These are phyloP conservation scores for Ambrosiella beaveri DNA, from an alignment of 2,329 filamentous ascomycete genomes.

Conservation along the genomic window DNA sequence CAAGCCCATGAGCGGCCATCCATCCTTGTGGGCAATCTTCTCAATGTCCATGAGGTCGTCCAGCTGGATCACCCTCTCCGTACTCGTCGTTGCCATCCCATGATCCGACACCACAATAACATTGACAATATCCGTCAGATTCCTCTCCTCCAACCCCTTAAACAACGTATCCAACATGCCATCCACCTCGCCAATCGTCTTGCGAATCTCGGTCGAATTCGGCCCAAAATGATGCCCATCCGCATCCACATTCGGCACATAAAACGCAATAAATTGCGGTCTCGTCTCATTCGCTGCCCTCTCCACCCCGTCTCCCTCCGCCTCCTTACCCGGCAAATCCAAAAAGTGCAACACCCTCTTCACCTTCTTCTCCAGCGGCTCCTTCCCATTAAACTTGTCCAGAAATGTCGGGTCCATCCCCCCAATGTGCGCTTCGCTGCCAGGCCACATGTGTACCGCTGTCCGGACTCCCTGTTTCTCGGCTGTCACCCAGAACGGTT, in stretches of 20 bases:
- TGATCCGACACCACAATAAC: conserved; percentile 94
- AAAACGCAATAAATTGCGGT: conserved; percentile 83
- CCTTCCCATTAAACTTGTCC: conserved; percentile 69
- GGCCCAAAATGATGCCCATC: conserved; percentile 81
- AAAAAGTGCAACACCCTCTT: conserved; percentile 64
- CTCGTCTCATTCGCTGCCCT: conserved; percentile 33
- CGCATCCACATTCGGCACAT: conserved; percentile 80
- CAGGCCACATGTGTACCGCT: conserved; percentile 97
- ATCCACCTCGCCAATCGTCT: conserved; percentile 66
- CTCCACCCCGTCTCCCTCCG: conserved; percentile 33
- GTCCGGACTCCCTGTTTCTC: conserved; percentile 63
- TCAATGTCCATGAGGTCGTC: conserved; percentile 70
- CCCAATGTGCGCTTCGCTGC: conserved; percentile 72
- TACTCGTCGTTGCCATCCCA: conserved; percentile 90
- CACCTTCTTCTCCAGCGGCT: conserved; percentile 59
- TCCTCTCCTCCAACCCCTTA: conserved; percentile 57
- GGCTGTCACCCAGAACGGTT: conserved; percentile 86
- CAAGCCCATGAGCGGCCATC: conserved; percentile 84
- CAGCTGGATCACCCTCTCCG: conserved; percentile 63
- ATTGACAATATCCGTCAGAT: conserved; percentile 80
- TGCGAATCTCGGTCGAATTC: conserved; percentile 79
- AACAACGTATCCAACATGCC: conserved; percentile 65
- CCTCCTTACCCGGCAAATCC: conserved; percentile 50
- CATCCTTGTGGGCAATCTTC: conserved; percentile 70
- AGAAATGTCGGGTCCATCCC: conserved; percentile 60